phyloP scores from a whole-genome alignment of 768 basidiomycete genomes.

The Suillus variegatus region DNA sequence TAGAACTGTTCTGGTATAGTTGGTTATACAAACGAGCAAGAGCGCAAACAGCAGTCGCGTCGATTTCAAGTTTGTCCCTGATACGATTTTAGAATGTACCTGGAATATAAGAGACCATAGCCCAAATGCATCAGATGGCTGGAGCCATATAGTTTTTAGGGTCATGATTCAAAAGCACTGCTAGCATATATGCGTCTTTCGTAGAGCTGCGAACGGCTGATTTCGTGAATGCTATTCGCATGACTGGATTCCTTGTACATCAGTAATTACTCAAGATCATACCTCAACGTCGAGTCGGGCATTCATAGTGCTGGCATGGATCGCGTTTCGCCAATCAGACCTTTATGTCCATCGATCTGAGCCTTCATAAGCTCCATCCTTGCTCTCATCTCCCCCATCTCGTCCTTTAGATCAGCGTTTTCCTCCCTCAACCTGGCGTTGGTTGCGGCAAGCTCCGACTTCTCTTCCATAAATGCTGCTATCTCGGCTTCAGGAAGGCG shows the following conservation, averaged over 20 bases:
- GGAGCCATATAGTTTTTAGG: slow-evolving; percentile 10
- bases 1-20: too few species aligned
- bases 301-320: slow-evolving; percentile 34
- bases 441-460: slow-evolving; percentile 43
- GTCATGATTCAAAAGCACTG: not conserved
- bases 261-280: not conserved
- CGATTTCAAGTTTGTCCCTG: too few species aligned
- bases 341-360: slow-evolving; percentile 49
- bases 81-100: too few species aligned
- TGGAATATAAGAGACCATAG: slow-evolving; percentile 23
- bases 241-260: not conserved
- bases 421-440: slow-evolving; percentile 59
- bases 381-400: slow-evolving; percentile 65
- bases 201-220: not conserved
- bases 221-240: not conserved
- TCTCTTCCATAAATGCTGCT: slow-evolving; percentile 47
- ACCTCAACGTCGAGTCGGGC: not conserved
- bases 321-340: slow-evolving; percentile 48
- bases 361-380: slow-evolving; percentile 70
- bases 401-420: slow-evolving; percentile 55
- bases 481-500: slow-evolving; percentile 43
- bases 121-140: slow-evolving; percentile 20
- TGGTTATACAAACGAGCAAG: too few species aligned
- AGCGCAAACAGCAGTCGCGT: too few species aligned
- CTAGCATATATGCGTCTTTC: not conserved